phyloP scores from a whole-genome alignment of 202 grass and related monocot species.

The Schoenoplectus tabernaemontani region DNA sequence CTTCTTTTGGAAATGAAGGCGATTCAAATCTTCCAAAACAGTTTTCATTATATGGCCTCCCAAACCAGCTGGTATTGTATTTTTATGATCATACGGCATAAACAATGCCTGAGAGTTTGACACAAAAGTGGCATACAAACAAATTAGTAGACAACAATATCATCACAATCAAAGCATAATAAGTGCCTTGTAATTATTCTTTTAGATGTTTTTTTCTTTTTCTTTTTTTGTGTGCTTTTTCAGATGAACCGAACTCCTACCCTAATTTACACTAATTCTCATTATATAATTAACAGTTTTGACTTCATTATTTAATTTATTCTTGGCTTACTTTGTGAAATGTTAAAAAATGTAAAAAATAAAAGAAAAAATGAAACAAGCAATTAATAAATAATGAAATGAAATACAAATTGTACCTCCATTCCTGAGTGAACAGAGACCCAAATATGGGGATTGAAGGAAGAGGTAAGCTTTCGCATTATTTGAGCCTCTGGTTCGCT shows the following conservation, averaged over 20 bases:
- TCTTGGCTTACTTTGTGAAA: not conserved
- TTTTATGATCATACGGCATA: constrained; percentile 99
- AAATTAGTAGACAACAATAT: constrained; percentile 33
- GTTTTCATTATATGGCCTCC: constrained; percentile 68
- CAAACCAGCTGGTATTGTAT: constrained; percentile 61
- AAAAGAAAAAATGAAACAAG: not conserved
- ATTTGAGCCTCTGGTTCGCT: constrained; percentile 96
- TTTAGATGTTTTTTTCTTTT: too few species aligned
- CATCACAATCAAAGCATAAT: too few species aligned
- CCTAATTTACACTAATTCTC: too few species aligned
- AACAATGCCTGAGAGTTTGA: constrained; percentile 66
- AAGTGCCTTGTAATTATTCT: too few species aligned
- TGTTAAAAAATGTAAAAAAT: not conserved
- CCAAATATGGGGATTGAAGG: constrained; percentile 99
- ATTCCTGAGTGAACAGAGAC: constrained; percentile 96
- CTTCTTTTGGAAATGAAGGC: constrained; percentile 70
- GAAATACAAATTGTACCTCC: constrained; percentile 49
- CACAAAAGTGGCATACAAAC: constrained; percentile 13
- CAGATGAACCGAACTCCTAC: too few species aligned
- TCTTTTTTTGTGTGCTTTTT: too few species aligned
- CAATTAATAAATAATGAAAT: too few species aligned
- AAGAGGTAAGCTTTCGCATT: constrained; percentile 65
- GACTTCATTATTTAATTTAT: not conserved
- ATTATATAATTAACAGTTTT: too few species aligned
- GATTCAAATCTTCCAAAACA: constrained; percentile 76